Evolutionary conservation across 495 filamentous ascomycete genomes (phyloP).

Genomic region (Rostrohypoxylon terebratum): DNA sequence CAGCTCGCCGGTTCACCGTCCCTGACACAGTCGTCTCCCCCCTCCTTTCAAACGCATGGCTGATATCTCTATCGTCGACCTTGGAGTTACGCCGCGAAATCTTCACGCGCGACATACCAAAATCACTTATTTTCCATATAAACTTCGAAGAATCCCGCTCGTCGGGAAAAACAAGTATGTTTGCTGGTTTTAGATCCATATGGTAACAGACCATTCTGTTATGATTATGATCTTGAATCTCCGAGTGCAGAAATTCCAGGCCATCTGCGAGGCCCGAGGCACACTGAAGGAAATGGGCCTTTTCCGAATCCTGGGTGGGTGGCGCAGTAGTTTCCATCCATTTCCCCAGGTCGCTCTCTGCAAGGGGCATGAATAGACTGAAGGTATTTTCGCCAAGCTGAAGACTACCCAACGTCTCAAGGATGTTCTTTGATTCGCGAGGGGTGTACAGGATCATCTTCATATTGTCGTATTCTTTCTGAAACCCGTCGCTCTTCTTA

Average conservation of each 20-base stretch:
- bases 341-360: slow-evolving; percentile 49
- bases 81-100: slow-evolving; percentile 20
- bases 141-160: slow-evolving; percentile 23
- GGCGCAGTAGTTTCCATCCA: slow-evolving; percentile 45
- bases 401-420: slow-evolving; percentile 51
- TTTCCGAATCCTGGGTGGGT: slow-evolving; percentile 31
- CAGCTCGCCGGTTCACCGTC: slow-evolving; percentile 39
- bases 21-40: slow-evolving; percentile 28
- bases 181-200: slow-evolving; percentile 56
- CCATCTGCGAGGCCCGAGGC: slow-evolving; percentile 51
- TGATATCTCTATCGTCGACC: slow-evolving; percentile 39
- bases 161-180: slow-evolving; percentile 51
- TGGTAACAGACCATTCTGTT: slow-evolving; percentile 54
- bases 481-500: slow-evolving; percentile 34
- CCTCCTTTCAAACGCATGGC: slow-evolving; percentile 37
- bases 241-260: slow-evolving; percentile 52
- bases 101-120: slow-evolving; percentile 56
- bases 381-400: slow-evolving; percentile 46
- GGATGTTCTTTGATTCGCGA: slow-evolving; percentile 47
- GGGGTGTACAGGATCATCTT: slow-evolving; percentile 48
- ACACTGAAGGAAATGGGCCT: slow-evolving; percentile 44
- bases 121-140: slow-evolving; percentile 57
- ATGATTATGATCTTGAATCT: slow-evolving; percentile 42
- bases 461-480: slow-evolving; percentile 48
- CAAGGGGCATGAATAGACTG: slow-evolving; percentile 56